A percentile compares a stretch with the other conserved stretches of the same genome.
phyloP scores from a whole-genome alignment of 768 basidiomycete genomes.

The Boletus bicolor region DNA sequence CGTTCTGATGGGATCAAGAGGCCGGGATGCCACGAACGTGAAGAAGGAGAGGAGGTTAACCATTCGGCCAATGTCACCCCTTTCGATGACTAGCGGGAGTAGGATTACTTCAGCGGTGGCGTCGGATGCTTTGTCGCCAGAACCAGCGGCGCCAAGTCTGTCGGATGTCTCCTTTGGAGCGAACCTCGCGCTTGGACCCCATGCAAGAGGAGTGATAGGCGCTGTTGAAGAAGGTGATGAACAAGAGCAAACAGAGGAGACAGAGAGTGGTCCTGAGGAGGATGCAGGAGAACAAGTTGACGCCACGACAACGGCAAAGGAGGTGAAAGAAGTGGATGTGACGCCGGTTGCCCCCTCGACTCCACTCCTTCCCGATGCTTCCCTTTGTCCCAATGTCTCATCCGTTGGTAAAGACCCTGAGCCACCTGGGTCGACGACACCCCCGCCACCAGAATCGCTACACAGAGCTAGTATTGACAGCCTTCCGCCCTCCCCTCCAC shows the following conservation, averaged over 20 bases:
- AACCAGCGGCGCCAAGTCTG: constrained; percentile 9
- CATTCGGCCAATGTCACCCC: constrained; percentile 14
- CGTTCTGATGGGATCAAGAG: neutral
- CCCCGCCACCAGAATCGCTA: constrained; percentile 3
- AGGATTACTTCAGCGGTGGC: neutral
- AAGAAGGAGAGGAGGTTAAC: constrained; percentile 19
- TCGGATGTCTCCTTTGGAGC: constrained; percentile 19
- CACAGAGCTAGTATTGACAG: constrained; percentile 12
- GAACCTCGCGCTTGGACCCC: constrained; percentile 18
- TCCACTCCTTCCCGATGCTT: constrained; percentile 13
- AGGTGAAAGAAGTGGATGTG: neutral
- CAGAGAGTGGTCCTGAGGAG: neutral
- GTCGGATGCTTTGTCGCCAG: constrained; percentile 2
- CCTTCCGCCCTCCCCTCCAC: constrained; percentile 21
- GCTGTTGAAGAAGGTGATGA: constrained; percentile 12
- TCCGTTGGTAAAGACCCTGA: constrained; percentile 11
- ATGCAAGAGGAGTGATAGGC: constrained; percentile 2
- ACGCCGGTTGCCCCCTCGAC: neutral
- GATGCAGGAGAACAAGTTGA: constrained; percentile 2
- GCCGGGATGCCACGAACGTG: neutral
- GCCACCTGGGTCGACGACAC: neutral
- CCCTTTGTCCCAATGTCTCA: constrained; percentile 9
- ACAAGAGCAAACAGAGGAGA: constrained; percentile 4
- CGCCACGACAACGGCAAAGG: neutral
- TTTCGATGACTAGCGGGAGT: neutral